A percentile compares a stretch with the other conserved stretches of the same genome.
These are phyloP conservation scores for Dicorynia guianensis DNA, from an alignment of 306 rosid species.

Conservation along the genomic window DNA sequence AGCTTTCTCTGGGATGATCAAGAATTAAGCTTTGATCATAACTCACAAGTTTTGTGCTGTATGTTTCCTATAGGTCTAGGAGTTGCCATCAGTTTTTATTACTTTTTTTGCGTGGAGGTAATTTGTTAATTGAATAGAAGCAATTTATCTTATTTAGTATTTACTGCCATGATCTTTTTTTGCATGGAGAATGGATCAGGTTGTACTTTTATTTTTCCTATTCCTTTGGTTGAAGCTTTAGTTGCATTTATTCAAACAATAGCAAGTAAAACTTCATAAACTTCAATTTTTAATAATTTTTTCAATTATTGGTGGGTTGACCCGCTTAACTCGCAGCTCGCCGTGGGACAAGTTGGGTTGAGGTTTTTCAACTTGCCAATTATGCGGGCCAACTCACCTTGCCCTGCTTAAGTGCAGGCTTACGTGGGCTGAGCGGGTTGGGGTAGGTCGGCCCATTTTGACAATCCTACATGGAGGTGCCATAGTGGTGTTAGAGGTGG, in stretches of 20 bases:
- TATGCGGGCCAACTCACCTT: too few species aligned
- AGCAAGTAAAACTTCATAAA: conserved; percentile 70
- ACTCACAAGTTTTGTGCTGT: neutral
- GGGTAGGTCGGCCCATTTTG: too few species aligned
- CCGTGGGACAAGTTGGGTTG: too few species aligned
- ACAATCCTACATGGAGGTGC: too few species aligned
- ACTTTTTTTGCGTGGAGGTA: conserved; percentile 92
- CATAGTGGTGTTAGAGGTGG: too few species aligned
- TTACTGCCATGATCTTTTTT: neutral
- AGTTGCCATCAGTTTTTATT: conserved; percentile 71
- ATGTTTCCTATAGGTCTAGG: conserved; percentile 64
- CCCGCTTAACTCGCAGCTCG: too few species aligned
- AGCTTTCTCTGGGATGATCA: conserved; percentile 56
- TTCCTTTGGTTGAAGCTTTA: conserved; percentile 83
- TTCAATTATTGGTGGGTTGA: too few species aligned
- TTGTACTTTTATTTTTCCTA: conserved; percentile 68
- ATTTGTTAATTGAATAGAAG: conserved; percentile 23
- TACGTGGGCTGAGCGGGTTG: too few species aligned
- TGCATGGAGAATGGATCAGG: conserved; percentile 59
- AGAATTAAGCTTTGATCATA: neutral
- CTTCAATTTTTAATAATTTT: too few species aligned
- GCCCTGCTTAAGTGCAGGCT: too few species aligned
- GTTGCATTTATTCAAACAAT: conserved; percentile 88
- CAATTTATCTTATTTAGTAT: conserved; percentile 10
- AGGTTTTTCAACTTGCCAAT: too few species aligned